These are phyloP conservation scores for Lactifluus echinatus DNA, from an alignment of 768 basidiomycete species.

Conservation along the genomic window DNA sequence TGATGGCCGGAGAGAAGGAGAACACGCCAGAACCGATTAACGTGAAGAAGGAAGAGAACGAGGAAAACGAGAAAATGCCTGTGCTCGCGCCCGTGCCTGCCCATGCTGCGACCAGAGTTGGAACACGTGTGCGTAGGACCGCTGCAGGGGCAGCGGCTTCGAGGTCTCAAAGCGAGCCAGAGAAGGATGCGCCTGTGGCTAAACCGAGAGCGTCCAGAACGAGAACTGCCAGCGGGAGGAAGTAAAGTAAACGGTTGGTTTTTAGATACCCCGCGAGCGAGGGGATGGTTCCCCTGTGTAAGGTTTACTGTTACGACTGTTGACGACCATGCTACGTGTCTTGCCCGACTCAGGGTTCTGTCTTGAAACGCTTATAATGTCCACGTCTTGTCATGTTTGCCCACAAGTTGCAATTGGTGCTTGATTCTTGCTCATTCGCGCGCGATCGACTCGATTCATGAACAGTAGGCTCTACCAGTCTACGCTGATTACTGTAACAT, in stretches of 20 bases:
- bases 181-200: conserved; percentile 14
- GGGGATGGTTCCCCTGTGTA: neutral
- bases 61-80: conserved; percentile 4
- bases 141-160: neutral
- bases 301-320: neutral
- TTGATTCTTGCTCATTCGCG: too few species aligned
- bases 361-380: too few species aligned
- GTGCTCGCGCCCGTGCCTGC: neutral
- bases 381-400: too few species aligned
- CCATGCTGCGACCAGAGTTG: too few species aligned
- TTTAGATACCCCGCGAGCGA: neutral
- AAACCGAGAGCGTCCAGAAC: conserved; percentile 20
- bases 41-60: conserved; percentile 17
- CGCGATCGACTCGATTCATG: too few species aligned
- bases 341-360: too few species aligned
- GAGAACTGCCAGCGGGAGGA: conserved; percentile 12
- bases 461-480: too few species aligned
- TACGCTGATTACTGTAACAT: too few species aligned
- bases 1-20: conserved; percentile 25
- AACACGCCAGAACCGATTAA: conserved; percentile 27
- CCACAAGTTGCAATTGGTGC: too few species aligned
- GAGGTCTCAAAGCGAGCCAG: conserved; percentile 18
- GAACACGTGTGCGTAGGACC: conserved; percentile 11
- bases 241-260: neutral
- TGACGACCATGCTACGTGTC: neutral